Percentiles rank a stretch among this genome's conserved stretches.
phyloP scores from a whole-genome alignment of 768 basidiomycete genomes.

The Termitomyces sp. region DNA sequence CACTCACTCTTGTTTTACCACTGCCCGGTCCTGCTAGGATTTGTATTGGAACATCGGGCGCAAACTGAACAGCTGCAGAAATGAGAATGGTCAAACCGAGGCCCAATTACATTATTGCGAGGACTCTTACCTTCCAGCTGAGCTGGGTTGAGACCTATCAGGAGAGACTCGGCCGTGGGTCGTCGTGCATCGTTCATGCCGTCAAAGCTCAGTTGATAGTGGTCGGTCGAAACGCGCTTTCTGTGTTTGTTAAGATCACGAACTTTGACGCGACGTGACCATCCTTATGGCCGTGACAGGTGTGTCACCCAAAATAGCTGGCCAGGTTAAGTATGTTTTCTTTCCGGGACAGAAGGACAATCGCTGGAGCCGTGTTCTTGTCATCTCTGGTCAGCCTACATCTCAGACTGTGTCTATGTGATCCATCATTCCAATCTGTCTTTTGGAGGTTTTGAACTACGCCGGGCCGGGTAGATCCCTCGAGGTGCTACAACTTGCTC shows the following conservation, averaged over 20 bases:
- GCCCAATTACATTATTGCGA: slow-evolving; percentile 13
- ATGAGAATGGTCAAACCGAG: not conserved
- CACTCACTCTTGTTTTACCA: slow-evolving; percentile 59
- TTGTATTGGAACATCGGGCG: slow-evolving; percentile 60
- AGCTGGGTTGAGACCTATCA: slow-evolving; percentile 8
- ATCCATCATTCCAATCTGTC: not conserved
- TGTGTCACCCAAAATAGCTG: not conserved
- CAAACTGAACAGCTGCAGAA: slow-evolving; percentile 56
- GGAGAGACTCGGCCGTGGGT: slow-evolving; percentile 44
- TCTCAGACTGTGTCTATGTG: not conserved
- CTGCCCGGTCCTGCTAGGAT: slow-evolving; percentile 78
- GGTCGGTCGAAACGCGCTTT: not conserved
- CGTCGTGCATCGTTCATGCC: not conserved
- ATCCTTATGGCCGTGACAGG: not conserved
- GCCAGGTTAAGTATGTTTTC: too few relatives aligned
- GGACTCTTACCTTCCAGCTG: slow-evolving; percentile 8
- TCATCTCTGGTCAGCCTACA: not conserved
- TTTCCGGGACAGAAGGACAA: not conserved
- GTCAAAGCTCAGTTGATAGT: not conserved
- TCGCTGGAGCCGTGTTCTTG: not conserved
- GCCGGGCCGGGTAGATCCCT: not conserved
- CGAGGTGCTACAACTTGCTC: not conserved
- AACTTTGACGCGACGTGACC: not conserved
- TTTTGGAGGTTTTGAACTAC: not conserved
- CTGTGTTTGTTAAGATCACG: not conserved